Evolutionary conservation across 1,139 yeast species (phyloP).

Genomic region (Saccharomyces hybrid): DNA sequence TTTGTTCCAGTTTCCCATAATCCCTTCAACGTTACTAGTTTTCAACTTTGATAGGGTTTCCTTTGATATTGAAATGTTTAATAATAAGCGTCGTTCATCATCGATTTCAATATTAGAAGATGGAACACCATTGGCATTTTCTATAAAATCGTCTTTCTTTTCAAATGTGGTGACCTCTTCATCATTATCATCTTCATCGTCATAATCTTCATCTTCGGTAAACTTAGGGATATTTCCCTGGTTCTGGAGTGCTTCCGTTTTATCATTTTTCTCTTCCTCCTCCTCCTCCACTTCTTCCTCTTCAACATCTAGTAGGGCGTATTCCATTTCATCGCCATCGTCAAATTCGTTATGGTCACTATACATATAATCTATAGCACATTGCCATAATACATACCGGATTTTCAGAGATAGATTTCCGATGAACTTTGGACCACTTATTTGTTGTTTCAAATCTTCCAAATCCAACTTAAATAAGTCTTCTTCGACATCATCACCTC

Average conservation of each 20-base stretch:
- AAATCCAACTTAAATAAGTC: conserved; percentile 29
- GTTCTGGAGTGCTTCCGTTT: conserved; percentile 2
- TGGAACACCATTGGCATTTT: conserved; percentile 17
- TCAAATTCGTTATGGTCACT: conserved; percentile 24
- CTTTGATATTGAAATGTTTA: conserved; percentile 29
- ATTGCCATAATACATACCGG: conserved; percentile 65
- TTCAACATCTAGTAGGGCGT: conserved; percentile 14
- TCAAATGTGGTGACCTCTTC: conserved; percentile 29
- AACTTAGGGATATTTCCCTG: conserved; percentile 16
- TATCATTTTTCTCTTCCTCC: neutral
- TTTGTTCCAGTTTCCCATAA: conserved; percentile 45
- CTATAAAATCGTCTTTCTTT: conserved; percentile 19
- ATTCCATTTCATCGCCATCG: conserved; percentile 20
- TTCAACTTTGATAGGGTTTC: conserved; percentile 25
- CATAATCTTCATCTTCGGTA: conserved; percentile 12
- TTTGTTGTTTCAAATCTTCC: conserved; percentile 33
- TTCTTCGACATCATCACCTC: conserved; percentile 14
- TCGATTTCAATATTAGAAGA: conserved; percentile 13
- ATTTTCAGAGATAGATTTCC: conserved; percentile 54
- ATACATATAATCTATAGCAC: conserved; percentile 54
- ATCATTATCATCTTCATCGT: conserved; percentile 22
- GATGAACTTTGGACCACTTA: conserved; percentile 46
- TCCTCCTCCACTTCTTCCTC: neutral
- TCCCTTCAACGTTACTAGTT: conserved; percentile 24
- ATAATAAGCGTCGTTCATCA: conserved; percentile 15